Conservation (phyloP, 371 early-diverging fungal species). For the Entomophthora muscae region DNA sequence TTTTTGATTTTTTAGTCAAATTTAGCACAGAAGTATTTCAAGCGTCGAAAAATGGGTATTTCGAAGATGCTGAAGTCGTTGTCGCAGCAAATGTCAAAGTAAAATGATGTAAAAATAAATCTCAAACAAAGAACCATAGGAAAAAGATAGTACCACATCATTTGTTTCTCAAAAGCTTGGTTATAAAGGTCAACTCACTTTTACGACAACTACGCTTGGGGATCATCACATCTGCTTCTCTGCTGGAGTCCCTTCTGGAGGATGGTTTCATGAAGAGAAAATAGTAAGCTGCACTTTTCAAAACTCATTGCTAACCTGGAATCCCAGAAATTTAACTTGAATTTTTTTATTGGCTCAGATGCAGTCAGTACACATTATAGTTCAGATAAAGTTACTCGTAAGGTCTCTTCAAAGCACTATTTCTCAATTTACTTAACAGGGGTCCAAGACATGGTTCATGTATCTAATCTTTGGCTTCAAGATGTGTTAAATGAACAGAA, state of each 20-base stretch:
- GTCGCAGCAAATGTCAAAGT: background rate
- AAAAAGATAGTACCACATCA: background rate
- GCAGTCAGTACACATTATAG: constrained; percentile 5
- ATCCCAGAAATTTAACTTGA: constrained; percentile 7
- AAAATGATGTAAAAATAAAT: background rate
- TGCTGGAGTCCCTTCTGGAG: constrained; percentile 21
- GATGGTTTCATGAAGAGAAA: constrained; percentile 36
- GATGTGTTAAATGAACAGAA: constrained; percentile 52
- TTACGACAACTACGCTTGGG: constrained; percentile 74
- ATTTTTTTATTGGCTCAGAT: constrained; percentile 8
- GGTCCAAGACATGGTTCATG: constrained; percentile 30
- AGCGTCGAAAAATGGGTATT: background rate
- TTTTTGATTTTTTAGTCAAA: background rate
- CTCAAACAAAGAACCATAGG: background rate
- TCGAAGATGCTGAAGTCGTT: background rate
- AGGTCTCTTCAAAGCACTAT: background rate
- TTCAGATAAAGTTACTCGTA: background rate
- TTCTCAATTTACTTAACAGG: background rate
- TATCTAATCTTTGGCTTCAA: constrained; percentile 59
- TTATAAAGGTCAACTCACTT: constrained; percentile 60
- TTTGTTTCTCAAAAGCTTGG: constrained; percentile 48
- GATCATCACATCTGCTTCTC: constrained; percentile 79
- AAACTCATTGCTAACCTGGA: background rate
- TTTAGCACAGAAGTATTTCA: background rate
- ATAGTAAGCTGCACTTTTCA: constrained; percentile 27